These are phyloP conservation scores for Boletales sp. DNA, from an alignment of 768 basidiomycete species.

Conservation along the genomic window DNA sequence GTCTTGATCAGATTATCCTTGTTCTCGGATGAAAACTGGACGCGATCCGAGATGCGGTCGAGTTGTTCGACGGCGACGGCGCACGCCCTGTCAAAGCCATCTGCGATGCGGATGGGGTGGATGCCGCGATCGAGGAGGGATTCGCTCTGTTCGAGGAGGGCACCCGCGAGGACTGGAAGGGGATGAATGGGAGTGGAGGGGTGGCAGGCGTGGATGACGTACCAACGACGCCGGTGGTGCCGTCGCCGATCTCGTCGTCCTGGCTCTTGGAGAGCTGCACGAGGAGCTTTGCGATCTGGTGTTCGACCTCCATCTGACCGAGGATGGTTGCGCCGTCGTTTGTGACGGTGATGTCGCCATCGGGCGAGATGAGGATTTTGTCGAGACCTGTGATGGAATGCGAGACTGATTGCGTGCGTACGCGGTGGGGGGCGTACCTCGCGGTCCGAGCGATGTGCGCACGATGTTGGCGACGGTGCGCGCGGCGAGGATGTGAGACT, in stretches of 20 bases:
- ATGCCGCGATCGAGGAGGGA: constrained; percentile 97
- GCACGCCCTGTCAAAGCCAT: constrained; percentile 97
- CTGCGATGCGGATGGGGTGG: constrained; percentile 98
- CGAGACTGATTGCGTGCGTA: constrained; percentile 9
- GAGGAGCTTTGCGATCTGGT: constrained; percentile 97
- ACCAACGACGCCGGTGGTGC: constrained; percentile 99
- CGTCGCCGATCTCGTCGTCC: constrained; percentile 99
- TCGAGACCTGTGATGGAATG: constrained; percentile 65
- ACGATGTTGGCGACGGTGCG: constrained; percentile 92
- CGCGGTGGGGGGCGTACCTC: constrained; percentile 52
- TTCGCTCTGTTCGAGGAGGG: constrained; percentile 91
- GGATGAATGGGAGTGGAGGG: constrained; percentile 1
- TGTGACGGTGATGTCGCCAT: constrained; percentile 98
- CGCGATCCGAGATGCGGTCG: constrained; percentile 84
- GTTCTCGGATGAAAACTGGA: constrained; percentile 79
- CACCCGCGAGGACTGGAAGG: constrained; percentile 89
- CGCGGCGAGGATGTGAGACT: constrained; percentile 96
- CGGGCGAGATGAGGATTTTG: constrained; percentile 92
- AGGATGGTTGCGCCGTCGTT: constrained; percentile 99
- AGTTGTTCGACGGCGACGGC: constrained; percentile 85
- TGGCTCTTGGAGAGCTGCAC: constrained; percentile 97
- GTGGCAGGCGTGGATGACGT: constrained; percentile 33
- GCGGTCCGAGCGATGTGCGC: constrained; percentile 89
- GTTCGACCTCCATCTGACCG: constrained; percentile 98
- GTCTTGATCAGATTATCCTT: constrained; percentile 89